These are phyloP conservation scores for Daldinia caldariorum DNA, from an alignment of 495 filamentous ascomycete species.

Conservation along the genomic window DNA sequence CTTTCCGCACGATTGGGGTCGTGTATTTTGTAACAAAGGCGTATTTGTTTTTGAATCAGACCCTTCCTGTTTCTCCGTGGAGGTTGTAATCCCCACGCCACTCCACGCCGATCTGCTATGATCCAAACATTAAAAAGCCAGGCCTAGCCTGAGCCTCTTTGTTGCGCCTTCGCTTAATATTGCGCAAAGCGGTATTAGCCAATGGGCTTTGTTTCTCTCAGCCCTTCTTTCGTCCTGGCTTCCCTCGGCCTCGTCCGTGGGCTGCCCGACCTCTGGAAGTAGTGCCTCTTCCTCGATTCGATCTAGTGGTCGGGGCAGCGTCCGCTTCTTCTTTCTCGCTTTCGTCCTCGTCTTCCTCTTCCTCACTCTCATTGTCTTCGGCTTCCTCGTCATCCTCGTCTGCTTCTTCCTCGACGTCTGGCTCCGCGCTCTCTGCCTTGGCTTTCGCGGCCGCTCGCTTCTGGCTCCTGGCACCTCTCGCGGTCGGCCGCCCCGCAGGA, in stretches of 20 bases:
- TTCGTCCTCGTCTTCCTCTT: conserved; percentile 34
- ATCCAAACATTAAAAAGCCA: not conserved
- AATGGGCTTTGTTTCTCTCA: conserved; percentile 15
- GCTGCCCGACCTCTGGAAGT: conserved; percentile 30
- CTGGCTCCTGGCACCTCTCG: conserved; percentile 50
- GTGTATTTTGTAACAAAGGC: not conserved
- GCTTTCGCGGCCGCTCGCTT: conserved; percentile 56
- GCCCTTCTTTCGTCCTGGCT: conserved; percentile 43
- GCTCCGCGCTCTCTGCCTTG: conserved; percentile 38
- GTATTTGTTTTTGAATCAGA: not conserved
- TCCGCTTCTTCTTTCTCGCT: conserved; percentile 36
- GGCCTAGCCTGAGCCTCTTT: no score
- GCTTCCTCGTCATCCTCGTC: conserved; percentile 46
- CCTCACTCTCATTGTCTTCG: conserved; percentile 37
- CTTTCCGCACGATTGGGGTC: not conserved
- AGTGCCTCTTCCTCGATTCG: conserved; percentile 27
- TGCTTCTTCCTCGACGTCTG: conserved; percentile 44
- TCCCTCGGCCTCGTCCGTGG: conserved; percentile 42
- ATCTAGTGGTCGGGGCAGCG: conserved; percentile 31
- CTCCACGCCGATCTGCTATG: not conserved
- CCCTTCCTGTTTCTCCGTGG: no score
- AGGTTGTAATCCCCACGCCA: not conserved
- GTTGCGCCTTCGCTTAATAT: not conserved
- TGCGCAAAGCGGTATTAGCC: not conserved
- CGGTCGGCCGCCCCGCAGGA: conserved; percentile 50